These are phyloP conservation scores for Mycena crocata DNA, from an alignment of 768 basidiomycete species.

Conservation along the genomic window DNA sequence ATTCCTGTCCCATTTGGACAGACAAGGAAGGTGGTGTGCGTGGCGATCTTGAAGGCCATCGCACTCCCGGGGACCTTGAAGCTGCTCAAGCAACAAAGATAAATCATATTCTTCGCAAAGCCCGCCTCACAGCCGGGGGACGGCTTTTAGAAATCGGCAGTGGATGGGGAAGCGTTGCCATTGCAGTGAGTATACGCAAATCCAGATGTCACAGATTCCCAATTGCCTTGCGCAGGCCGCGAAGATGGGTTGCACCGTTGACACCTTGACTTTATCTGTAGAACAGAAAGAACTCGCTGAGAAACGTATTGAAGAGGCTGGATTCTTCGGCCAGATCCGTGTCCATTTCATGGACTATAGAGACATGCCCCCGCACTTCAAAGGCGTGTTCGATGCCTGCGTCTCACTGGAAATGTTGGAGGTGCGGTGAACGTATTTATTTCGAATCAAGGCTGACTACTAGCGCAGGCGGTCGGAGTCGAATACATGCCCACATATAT, in stretches of 20 bases:
- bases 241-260: slow-evolving; percentile 55
- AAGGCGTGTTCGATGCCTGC: slow-evolving; percentile 56
- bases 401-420: slow-evolving; percentile 66
- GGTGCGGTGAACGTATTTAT: slow-evolving; percentile 35
- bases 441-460: not conserved
- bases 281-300: slow-evolving; percentile 58
- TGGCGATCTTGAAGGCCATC: slow-evolving; percentile 52
- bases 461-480: slow-evolving; percentile 47
- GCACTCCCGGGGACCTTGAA: slow-evolving; percentile 40
- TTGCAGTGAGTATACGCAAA: slow-evolving; percentile 34
- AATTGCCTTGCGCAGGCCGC: slow-evolving; percentile 43
- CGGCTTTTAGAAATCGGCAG: slow-evolving; percentile 62
- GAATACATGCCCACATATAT: slow-evolving; percentile 57
- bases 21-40: slow-evolving; percentile 66
- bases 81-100: slow-evolving; percentile 57
- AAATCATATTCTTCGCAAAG: slow-evolving; percentile 53
- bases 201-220: not conserved
- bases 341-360: slow-evolving; percentile 64
- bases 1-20: slow-evolving; percentile 70
- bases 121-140: slow-evolving; percentile 54
- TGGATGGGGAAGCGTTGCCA: slow-evolving; percentile 62
- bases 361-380: slow-evolving; percentile 52
- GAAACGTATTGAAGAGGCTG: slow-evolving; percentile 52
- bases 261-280: slow-evolving; percentile 60
- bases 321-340: slow-evolving; percentile 49